Base-by-base conservation (phyloP, 257 asterid species). In the Coffea eugenioides region DNA sequence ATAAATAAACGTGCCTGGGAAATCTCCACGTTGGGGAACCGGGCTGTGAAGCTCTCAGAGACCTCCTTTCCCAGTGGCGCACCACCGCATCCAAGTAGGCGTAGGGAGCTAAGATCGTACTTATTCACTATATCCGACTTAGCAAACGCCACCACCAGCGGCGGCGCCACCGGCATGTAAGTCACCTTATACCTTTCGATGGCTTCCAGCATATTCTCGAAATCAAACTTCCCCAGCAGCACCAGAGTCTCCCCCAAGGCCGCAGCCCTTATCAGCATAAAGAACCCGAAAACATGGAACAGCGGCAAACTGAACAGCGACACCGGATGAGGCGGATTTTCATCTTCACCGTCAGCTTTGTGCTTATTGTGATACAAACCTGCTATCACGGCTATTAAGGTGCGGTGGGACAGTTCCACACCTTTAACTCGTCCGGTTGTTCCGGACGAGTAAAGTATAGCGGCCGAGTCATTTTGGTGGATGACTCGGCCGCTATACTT, bases 11-110 rank as follows among this genome's bases (percentile, higher is more conserved):
- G 80, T 87, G 93, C 98, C 95, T 91, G 97, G 4, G 77, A 5
- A 80, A 95, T 86, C 64, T 87, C 89, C 71, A 87, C 91, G 80
- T 85, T 51, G 5, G 97, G 94, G 73, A 93, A 95, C 45, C 85
- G 89, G 46, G 85, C 86, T 62, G 75, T 86, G 82, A 95, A 93
- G 79, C 82, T 82, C 84, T 88, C 92, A 7, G 91, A 75, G 36
- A 88, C 89, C 83, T 93, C 98, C 88, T 86, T 92, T 34, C 99
- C 99, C 0, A 95, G 93, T 82, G 99, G 96, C 15, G 98, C 99
- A 70, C 99, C 99, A 76, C 99, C 99, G 90, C 92, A 88, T 56
- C 92, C 92, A 62, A 95, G 78, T 36, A 49, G 3, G 85, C 65
- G 90, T 25, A 95, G 85, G 4, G 99, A 93, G 82, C 92, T 87